Conservation (phyloP, 805 yeast species). For the Starmerella cellae region DNA sequence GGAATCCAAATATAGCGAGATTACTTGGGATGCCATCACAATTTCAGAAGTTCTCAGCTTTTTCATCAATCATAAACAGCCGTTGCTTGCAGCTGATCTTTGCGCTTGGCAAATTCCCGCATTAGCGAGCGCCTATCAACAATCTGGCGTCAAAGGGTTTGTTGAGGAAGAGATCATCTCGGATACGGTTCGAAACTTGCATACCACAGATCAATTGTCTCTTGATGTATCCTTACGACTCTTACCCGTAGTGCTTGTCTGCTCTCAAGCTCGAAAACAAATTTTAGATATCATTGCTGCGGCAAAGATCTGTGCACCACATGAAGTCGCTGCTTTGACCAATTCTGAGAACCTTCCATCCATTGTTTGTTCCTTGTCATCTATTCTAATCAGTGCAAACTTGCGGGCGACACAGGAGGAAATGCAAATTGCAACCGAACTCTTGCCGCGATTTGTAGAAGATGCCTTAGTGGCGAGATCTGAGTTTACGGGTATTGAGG, state of each 20-base stretch:
- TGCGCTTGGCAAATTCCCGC: slow-evolving; percentile 21
- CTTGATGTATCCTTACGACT: slow-evolving; percentile 16
- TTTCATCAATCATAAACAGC: slow-evolving; percentile 10
- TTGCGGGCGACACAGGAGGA: slow-evolving; percentile 7
- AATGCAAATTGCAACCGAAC: not conserved
- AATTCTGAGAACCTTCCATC: slow-evolving; percentile 1
- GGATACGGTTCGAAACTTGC: slow-evolving; percentile 2
- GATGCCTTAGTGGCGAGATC: slow-evolving; percentile 8
- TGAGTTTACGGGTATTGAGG: slow-evolving; percentile 1
- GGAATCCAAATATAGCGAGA: slow-evolving; percentile 23
- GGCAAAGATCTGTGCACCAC: slow-evolving; percentile 14
- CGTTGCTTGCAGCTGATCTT: slow-evolving; percentile 23
- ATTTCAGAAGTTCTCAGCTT: slow-evolving; percentile 16
- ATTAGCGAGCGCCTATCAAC: slow-evolving; percentile 7
- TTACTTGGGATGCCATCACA: slow-evolving; percentile 25
- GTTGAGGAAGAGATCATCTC: slow-evolving; percentile 19
- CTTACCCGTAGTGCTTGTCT: slow-evolving; percentile 12
- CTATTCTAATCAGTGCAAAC: slow-evolving; percentile 1
- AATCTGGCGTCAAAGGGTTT: slow-evolving; percentile 8
- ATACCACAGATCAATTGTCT: slow-evolving; percentile 4
- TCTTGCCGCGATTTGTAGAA: slow-evolving; percentile 12
- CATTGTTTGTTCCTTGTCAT: slow-evolving; percentile 3
- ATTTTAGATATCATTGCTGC: slow-evolving; percentile 20
- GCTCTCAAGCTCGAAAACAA: slow-evolving; percentile 13
- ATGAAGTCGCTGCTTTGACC: slow-evolving; percentile 5